Conservation (phyloP, 257 asterid genomes). For the Petunia axillaris region DNA sequence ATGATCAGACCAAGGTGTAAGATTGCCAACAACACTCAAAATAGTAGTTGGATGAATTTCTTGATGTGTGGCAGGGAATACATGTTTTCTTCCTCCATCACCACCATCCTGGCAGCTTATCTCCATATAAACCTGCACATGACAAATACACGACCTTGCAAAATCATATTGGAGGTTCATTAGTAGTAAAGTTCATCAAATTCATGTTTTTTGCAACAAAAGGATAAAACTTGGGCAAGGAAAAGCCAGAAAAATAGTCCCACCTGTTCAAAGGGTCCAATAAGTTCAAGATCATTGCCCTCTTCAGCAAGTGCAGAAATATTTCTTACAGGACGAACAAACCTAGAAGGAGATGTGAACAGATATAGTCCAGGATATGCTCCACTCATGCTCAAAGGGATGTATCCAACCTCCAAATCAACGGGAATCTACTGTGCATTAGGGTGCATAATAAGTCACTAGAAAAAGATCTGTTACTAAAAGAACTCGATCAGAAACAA, state of each 20-base stretch:
- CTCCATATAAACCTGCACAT: slow-evolving; percentile 88
- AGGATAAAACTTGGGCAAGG: slow-evolving; percentile 20
- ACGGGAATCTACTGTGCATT: slow-evolving; percentile 69
- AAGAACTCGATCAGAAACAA: slow-evolving; percentile 35
- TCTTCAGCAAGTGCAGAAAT: slow-evolving; percentile 61
- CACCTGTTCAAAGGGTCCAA: slow-evolving; percentile 96
- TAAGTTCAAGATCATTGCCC: slow-evolving; percentile 70
- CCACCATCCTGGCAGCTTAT: slow-evolving; percentile 97
- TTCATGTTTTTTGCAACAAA: background rate
- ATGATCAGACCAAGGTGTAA: slow-evolving; percentile 99
- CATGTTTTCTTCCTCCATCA: slow-evolving; percentile 79
- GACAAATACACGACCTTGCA: slow-evolving; percentile 32
- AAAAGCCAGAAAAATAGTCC: slow-evolving; percentile 23
- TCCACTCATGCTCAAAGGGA: slow-evolving; percentile 92
- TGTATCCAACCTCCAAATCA: slow-evolving; percentile 95
- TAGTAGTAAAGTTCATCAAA: background rate
- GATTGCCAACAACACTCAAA: slow-evolving; percentile 90
- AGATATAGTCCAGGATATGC: slow-evolving; percentile 89
- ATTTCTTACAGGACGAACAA: slow-evolving; percentile 88
- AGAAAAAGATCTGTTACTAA: background rate
- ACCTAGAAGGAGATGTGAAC: slow-evolving; percentile 89
- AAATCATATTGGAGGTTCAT: slow-evolving; percentile 21
- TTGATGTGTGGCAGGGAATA: slow-evolving; percentile 87
- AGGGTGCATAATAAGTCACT: slow-evolving; percentile 20
- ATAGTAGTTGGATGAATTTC: slow-evolving; percentile 96